phyloP scores from a whole-genome alignment of 306 rosid species.

The Erythrophleum fordii region DNA sequence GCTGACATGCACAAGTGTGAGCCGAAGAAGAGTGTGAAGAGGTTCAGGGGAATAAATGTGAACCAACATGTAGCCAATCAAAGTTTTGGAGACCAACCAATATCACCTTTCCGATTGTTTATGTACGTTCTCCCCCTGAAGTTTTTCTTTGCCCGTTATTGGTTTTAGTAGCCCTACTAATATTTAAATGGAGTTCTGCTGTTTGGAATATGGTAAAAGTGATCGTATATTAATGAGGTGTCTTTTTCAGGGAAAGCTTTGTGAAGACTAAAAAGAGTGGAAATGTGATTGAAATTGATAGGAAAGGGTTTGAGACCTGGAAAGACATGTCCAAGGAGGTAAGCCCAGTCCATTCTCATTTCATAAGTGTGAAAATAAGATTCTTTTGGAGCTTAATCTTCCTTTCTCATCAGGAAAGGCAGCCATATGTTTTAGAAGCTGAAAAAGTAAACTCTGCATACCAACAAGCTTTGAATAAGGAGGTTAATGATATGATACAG shows the following conservation, averaged over 20 bases:
- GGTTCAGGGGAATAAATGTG: conserved; percentile 44
- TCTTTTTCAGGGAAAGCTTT: conserved; percentile 54
- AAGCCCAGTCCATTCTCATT: conserved; percentile 7
- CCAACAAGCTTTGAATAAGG: conserved; percentile 43
- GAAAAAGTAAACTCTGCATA: conserved; percentile 39
- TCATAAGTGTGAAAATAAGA: background rate
- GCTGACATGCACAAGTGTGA: conserved; percentile 65
- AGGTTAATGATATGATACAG: conserved; percentile 43
- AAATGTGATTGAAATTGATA: conserved; percentile 43
- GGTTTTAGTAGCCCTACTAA: background rate
- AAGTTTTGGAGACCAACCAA: conserved; percentile 38
- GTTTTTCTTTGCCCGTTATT: background rate
- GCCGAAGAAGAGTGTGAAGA: conserved; percentile 42
- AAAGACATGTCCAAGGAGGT: conserved; percentile 58
- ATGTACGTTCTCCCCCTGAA: conserved; percentile 45
- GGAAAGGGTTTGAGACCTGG: conserved; percentile 63
- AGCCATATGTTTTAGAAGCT: conserved; percentile 51
- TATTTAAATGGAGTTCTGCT: conserved; percentile 2
- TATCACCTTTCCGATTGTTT: conserved; percentile 59
- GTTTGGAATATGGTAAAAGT: conserved; percentile 22
- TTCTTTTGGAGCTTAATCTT: background rate
- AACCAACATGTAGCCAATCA: background rate
- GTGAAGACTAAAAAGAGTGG: conserved; percentile 18
- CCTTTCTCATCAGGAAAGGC: conserved; percentile 54
- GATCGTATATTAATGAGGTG: background rate